phyloP scores from a whole-genome alignment of 768 basidiomycete species.

The Hebeloma cylindrosporum region DNA sequence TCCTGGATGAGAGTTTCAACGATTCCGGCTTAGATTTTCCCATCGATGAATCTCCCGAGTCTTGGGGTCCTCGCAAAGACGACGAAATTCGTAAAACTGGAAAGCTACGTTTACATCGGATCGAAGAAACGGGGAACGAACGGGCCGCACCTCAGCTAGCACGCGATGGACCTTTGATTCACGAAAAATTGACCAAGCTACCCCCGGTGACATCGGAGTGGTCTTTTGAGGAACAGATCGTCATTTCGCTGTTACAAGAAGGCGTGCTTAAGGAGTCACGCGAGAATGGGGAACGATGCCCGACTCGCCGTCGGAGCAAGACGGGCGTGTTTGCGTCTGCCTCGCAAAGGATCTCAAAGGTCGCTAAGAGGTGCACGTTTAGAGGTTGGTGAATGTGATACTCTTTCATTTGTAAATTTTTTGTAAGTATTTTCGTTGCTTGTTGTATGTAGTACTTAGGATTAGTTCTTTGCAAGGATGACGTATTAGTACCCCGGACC shows the following conservation, averaged over 20 bases:
- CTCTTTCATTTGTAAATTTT: no score
- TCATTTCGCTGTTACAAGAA: constrained; percentile 23
- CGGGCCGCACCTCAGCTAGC: no score
- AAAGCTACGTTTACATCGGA: no score
- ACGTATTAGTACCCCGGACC: no score
- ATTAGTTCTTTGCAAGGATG: no score
- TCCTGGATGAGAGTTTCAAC: constrained; percentile 10
- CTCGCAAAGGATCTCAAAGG: constrained; percentile 7
- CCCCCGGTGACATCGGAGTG: constrained; percentile 2
- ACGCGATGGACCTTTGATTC: no score
- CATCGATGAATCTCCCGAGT: constrained; percentile 1
- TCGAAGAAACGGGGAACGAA: no score
- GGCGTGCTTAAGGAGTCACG: constrained; percentile 12
- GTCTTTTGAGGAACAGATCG: constrained; percentile 25
- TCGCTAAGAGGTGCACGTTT: neutral
- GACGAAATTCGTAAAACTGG: constrained; percentile 2
- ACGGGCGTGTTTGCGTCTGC: constrained; percentile 2
- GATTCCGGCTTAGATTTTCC: constrained; percentile 20
- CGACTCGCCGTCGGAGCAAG: constrained; percentile 1
- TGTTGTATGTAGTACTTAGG: no score
- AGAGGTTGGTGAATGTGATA: no score
- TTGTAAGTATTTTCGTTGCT: no score
- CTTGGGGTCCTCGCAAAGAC: constrained; percentile 2
- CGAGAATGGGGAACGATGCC: neutral
- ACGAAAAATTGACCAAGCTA: no score